Base-by-base conservation (phyloP, 73 alveolate species). In the Breviolum minutum region DNA sequence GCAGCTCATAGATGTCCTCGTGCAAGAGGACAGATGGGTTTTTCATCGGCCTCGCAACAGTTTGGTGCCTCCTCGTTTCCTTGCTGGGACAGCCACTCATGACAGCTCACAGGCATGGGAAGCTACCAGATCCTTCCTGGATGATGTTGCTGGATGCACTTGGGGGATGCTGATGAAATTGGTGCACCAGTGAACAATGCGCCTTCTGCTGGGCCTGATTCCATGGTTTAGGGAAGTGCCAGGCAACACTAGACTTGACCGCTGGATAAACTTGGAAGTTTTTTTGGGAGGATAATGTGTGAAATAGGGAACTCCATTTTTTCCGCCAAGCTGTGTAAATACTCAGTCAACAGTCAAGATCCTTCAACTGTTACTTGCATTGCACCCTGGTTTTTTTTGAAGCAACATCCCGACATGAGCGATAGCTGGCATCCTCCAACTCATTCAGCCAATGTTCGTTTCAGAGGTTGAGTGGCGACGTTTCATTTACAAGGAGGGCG, bases 381-480 rank as follows among this genome's bases (percentile, higher is more conserved):
- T 77, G 0, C 63, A 22, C 61, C 87, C 87, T 0, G 71, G 48
- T 48, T 70, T 70, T 30, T 82, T 7, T 20, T 12, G 48, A 82
- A 54, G 61, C 8, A 6, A 11, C 17, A 40, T 11, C 40, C 32
- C 8, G 87, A 60, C 87, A 26, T 77, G 2, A 77, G 17, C 85
- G 48, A 19, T 76, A 12, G 48, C 32, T 1, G 1, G 17, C 17
- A 13, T 66, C 24, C 74, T 66, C n/a, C n/a, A n/a, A n/a, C n/a
- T n/a, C n/a, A n/a, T n/a, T n/a, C n/a, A n/a, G n/a, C n/a, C n/a
- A n/a, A n/a, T n/a, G n/a, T 48, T 62, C 5, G 81, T 5, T 32
- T 14, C 73, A 48, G 12, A 90, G 96, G 96, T 87, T 7, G 96
- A 90, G 63, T 90, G 96, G 96, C 96, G 96, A 60, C 81, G 87